Base-by-base conservation (phyloP, 768 basidiomycete genomes). In the Boletellus ananiceps region DNA sequence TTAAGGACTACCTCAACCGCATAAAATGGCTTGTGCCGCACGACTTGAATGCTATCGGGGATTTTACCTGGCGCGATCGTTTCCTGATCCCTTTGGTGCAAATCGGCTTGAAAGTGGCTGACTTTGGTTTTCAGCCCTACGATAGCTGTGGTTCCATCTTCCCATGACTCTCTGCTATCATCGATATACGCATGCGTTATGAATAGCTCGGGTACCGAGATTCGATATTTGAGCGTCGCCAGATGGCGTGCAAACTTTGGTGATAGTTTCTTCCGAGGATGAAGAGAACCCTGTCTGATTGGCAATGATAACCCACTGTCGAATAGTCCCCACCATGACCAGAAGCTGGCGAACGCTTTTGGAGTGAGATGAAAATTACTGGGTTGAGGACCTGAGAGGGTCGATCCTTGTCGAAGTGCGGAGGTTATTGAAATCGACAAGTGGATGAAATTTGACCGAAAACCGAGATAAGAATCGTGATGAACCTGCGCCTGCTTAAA, bases 371-470 rank as follows among this genome's bases (percentile, higher is more conserved):
- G 88, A 47, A 97, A 71, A 57, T 79, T 88, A 69, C 84, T 94
- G 31, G 79, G 71, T 32, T 68, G 56, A 8, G 53, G 55, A 54
- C 57, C 64, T 15, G 45, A 37, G 27, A 42, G 21, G 12, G 40
- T 33, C 32, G 47, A 46, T 39, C 60, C 66, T 35, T 65, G 55
- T 33, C 55, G 63, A 69, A 81, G 71, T 7, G 84, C 84, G 2
- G 88, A 86, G 21, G 80, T 79, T 57, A 96, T 71, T 2, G 94
- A 96, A 35, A 93, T 76, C 0, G 93, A 93, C 47, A 94, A 77
- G 65, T 98, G 94, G 40, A 97, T 84, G 63, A 91, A 94, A 68
- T 97, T 87, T 5, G 93, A 95, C 32, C 94, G 85, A 67, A 97
- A 96, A 8, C 81, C 88, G 50, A 80, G 79, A 68, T 82, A 95